phyloP scores from a whole-genome alignment of 2,329 filamentous ascomycete genomes.

The Zasmidium citrigriseum region DNA sequence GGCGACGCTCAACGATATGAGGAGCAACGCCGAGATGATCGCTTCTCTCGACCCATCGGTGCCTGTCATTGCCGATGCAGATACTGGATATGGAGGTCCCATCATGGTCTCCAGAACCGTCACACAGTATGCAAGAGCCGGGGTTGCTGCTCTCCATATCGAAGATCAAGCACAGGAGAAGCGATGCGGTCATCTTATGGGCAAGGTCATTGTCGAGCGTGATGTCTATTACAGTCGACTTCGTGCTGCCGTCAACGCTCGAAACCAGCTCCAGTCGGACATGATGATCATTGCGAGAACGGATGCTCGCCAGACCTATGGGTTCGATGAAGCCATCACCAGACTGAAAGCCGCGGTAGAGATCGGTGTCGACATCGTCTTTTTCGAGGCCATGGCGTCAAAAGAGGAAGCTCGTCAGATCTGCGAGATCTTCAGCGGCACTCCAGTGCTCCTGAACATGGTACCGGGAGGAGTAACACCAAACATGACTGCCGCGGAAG shows the following conservation, averaged over 20 bases:
- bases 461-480: constrained; percentile 58
- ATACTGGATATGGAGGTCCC: constrained; percentile 35
- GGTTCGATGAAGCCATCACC: constrained; percentile 57
- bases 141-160: constrained; percentile 45
- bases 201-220: constrained; percentile 58
- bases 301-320: constrained; percentile 57
- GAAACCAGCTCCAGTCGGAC: constrained; percentile 52
- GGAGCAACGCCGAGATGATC: constrained; percentile 23
- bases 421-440: constrained; percentile 49
- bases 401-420: constrained; percentile 52
- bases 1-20: constrained; percentile 22
- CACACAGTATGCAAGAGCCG: not conserved
- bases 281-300: constrained; percentile 66
- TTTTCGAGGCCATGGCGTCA: constrained; percentile 58
- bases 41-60: constrained; percentile 16
- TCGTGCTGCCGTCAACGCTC: constrained; percentile 53
- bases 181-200: constrained; percentile 63
- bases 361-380: constrained; percentile 58
- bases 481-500: constrained; percentile 52
- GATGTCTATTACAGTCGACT: constrained; percentile 55
- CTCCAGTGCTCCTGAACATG: constrained; percentile 56
- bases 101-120: constrained; percentile 57
- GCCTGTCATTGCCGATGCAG: constrained; percentile 27
- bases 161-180: constrained; percentile 65
- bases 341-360: constrained; percentile 53